A percentile compares a stretch with the other conserved stretches of the same genome.
phyloP scores from a whole-genome alignment of 305 asterid species.

The Fraxinus angustifolia region DNA sequence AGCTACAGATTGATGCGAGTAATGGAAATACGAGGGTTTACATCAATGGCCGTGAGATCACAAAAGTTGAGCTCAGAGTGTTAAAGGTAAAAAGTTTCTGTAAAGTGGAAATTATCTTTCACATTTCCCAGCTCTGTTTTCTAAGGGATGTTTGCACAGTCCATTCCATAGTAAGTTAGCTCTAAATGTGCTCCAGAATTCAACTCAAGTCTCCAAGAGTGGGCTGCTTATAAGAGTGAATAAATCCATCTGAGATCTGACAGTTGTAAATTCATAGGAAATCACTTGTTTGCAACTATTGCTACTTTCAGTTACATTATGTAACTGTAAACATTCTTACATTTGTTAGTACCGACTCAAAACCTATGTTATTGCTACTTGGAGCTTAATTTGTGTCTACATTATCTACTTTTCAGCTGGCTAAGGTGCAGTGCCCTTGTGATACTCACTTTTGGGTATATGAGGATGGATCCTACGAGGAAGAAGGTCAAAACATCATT shows the following conservation, averaged over 20 bases:
- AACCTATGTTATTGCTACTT: not conserved
- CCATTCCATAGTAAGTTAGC: not conserved
- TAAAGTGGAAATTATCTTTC: not conserved
- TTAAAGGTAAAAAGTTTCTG: constrained; percentile 42
- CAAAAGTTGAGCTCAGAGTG: constrained; percentile 57
- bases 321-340: not conserved
- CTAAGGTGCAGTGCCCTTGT: constrained; percentile 72
- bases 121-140: not conserved
- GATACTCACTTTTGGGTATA: constrained; percentile 81
- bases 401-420: constrained; percentile 46
- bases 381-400: constrained; percentile 14
- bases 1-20: constrained; percentile 56
- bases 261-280: not conserved
- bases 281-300: constrained; percentile 5
- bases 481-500: constrained; percentile 86
- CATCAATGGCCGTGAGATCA: constrained; percentile 68
- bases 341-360: not conserved
- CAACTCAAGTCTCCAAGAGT: not conserved
- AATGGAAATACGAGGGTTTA: constrained; percentile 51
- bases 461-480: constrained; percentile 84
- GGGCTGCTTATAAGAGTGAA: not conserved
- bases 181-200: not conserved
- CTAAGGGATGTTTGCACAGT: not conserved
- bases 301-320: not conserved
- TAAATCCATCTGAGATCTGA: not conserved